These are phyloP conservation scores for Cutaneotrichosporon mucoides DNA, from an alignment of 1,284 basidiomycete species.

Conservation along the genomic window DNA sequence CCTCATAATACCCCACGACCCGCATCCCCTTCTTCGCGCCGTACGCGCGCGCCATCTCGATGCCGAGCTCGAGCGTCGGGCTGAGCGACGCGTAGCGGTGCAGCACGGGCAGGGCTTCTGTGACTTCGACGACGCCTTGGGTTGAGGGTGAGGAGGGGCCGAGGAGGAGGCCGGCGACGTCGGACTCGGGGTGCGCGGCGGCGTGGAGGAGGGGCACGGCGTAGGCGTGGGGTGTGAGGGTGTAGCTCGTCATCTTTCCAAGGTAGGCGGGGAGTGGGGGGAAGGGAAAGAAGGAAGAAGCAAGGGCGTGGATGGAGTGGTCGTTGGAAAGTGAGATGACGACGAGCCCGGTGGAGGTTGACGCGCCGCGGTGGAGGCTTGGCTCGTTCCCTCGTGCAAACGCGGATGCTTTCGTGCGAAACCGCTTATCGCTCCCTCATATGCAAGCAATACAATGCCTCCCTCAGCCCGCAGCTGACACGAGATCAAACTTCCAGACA, in stretches of 20 bases:
- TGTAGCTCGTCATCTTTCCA: conserved; percentile 8
- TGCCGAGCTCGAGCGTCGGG: conserved; percentile 40
- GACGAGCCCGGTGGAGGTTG: no score
- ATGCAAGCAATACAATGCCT: no score
- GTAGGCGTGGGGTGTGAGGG: conserved; percentile 27
- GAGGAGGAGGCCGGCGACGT: conserved; percentile 48
- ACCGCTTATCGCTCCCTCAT: no score
- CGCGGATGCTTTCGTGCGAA: no score
- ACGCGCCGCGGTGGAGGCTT: no score
- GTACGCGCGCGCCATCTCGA: conserved; percentile 38
- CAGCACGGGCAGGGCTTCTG: conserved; percentile 45
- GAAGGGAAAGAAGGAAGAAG: no score
- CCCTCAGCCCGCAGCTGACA: no score
- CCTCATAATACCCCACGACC: conserved; percentile 44
- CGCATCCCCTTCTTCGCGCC: conserved; percentile 14
- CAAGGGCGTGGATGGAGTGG: no score
- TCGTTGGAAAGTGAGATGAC: no score
- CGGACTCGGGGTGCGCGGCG: conserved; percentile 39
- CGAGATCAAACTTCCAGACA: no score
- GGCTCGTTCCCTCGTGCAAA: no score
- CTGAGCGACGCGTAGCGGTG: conserved; percentile 47
- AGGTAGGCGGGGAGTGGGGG: neutral
- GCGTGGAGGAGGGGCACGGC: conserved; percentile 38
- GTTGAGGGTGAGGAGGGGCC: conserved; percentile 16
- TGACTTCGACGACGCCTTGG: conserved; percentile 13